Evolutionary conservation across 2,329 filamentous ascomycete species (phyloP), one percentile per base, ranked within the genome.

Genomic region (Calycina marina): DNA sequence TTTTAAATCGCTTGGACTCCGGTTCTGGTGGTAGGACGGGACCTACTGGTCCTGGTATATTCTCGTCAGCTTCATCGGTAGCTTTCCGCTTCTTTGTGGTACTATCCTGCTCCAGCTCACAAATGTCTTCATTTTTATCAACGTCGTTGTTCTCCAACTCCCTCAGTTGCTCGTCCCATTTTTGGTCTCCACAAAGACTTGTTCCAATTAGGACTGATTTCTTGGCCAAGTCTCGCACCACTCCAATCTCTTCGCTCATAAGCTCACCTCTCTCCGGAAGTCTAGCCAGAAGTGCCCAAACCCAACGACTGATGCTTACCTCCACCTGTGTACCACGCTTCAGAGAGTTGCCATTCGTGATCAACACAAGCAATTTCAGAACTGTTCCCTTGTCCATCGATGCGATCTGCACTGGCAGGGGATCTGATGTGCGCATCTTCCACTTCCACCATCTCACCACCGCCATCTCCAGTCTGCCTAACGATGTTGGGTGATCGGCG

Each of bases 261-360:
- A 94, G 60, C 52, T 81, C 74, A 2, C 84, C 84, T 6, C 72
- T 60, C 20, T 82, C 79, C 1, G 80, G 76, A 37, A 88, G 65
- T 36, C 74, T 69, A 3, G 80, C 83, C 27, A 94, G 61, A 36
- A 93, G 56, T 0, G 78, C 75, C 86, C 85, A 94, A 4, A 82
- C 61, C 88, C 88, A 96, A 11, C 73, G 67, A 38, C 83, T 85
- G 4, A 81, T 73, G 29, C 75, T 68, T 45, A 70, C 67, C 15
- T 71, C 62, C 17, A 84, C 60, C 17, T 66, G 63, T 14, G 62
- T n/a, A 67, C 69, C 30, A 65, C 67, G 28, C 65, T 67, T 32
- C 78, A 65, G 31, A 8, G 47, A n/a, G 38, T 71, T 72, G 32
- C 72, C 71, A 12, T 66, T 63, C 16, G 78, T 60, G n/a, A 81